A percentile compares a stretch with the other conserved stretches of the same genome.
Conservation (phyloP, 2,329 filamentous ascomycete genomes). For the Golovinomyces cichoracearum region DNA sequence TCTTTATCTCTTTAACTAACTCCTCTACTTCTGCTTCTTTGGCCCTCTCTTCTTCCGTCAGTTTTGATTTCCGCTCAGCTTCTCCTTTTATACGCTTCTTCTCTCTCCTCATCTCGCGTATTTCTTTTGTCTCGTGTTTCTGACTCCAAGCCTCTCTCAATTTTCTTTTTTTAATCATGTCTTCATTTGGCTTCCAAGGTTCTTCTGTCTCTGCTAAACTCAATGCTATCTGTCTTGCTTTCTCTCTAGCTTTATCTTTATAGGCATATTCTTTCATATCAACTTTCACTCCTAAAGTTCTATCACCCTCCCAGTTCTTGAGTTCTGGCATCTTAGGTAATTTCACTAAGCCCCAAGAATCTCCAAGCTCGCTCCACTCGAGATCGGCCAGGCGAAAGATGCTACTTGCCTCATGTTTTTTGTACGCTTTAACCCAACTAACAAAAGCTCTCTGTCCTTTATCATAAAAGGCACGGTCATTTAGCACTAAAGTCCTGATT, state of each 20-base stretch:
- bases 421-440: conserved; percentile 76
- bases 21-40: conserved; percentile 35
- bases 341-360: conserved; percentile 63
- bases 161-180: conserved; percentile 28
- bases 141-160: conserved; percentile 47
- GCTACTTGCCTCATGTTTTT: conserved; percentile 67
- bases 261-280: conserved; percentile 45
- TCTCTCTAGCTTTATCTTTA: conserved; percentile 45
- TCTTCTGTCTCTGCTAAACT: conserved; percentile 21
- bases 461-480: conserved; percentile 37
- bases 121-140: conserved; percentile 39
- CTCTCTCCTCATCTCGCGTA: conserved; percentile 34
- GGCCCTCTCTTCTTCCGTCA: conserved; percentile 45
- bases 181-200: conserved; percentile 17
- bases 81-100: conserved; percentile 39
- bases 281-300: conserved; percentile 32
- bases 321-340: conserved; percentile 88
- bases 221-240: conserved; percentile 31
- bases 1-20: conserved; percentile 37
- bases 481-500: conserved; percentile 31
- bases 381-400: conserved; percentile 68
- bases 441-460: conserved; percentile 82
- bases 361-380: conserved; percentile 59
- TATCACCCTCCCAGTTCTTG: conserved; percentile 44
- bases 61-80: conserved; percentile 31